Conservation (phyloP, 352 stramenopile genomes). For the Globisporangium cystogenes region DNA sequence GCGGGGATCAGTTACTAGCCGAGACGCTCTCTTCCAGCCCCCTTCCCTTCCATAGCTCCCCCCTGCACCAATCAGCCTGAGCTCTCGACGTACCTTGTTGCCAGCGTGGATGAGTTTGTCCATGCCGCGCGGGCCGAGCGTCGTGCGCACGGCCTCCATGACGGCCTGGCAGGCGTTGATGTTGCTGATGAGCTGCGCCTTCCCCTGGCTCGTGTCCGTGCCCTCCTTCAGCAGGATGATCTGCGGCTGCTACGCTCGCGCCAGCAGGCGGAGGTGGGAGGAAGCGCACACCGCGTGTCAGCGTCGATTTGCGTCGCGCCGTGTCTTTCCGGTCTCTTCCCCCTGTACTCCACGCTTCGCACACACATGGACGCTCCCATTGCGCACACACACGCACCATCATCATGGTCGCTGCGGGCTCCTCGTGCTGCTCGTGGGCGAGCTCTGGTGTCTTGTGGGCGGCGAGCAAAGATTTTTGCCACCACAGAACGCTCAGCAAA, state of each 20-base stretch:
- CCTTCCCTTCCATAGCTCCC: background rate
- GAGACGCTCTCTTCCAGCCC: background rate
- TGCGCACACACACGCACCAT: slow-evolving; percentile 37
- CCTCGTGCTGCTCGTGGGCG: background rate
- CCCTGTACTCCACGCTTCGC: too few relatives aligned
- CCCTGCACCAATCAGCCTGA: background rate
- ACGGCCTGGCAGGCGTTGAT: slow-evolving; percentile 92
- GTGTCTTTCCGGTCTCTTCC: background rate
- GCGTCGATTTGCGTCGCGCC: background rate
- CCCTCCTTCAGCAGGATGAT: slow-evolving; percentile 99
- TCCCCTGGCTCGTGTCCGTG: slow-evolving; percentile 98
- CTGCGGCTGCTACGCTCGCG: slow-evolving; percentile 80
- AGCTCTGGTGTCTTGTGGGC: slow-evolving; percentile 3
- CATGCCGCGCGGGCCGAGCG: slow-evolving; percentile 97
- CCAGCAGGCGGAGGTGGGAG: background rate
- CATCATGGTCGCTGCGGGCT: slow-evolving; percentile 34
- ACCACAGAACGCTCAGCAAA: background rate
- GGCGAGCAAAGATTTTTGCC: slow-evolving; percentile 7
- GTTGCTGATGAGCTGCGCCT: slow-evolving; percentile 93
- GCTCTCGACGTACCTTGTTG: slow-evolving; percentile 31
- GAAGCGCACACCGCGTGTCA: slow-evolving; percentile 2
- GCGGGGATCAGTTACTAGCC: background rate
- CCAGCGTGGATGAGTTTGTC: slow-evolving; percentile 98
- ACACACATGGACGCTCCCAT: slow-evolving; percentile 1
- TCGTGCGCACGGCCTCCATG: slow-evolving; percentile 96